phyloP scores from a whole-genome alignment of 306 rosid species.

The Biancaea sappan region DNA sequence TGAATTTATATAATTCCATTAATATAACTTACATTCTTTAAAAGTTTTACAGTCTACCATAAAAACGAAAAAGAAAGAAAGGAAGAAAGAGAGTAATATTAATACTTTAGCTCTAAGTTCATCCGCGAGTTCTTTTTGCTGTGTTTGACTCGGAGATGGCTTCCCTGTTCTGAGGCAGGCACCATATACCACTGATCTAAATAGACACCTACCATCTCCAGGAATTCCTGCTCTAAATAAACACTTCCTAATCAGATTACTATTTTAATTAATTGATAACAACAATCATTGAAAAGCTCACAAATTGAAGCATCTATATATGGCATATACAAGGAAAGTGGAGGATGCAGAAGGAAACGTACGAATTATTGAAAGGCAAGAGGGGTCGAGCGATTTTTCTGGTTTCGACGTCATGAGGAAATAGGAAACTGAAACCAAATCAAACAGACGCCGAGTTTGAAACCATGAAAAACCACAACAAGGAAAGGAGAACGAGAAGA shows the following conservation, averaged over 20 bases:
- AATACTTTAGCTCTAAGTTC: constrained; percentile 76
- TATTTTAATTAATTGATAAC: background rate
- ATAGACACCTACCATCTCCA: constrained; percentile 93
- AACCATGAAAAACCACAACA: background rate
- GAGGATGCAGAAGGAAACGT: constrained; percentile 35
- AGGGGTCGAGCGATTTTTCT: constrained; percentile 37
- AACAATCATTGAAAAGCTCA: background rate
- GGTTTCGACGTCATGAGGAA: constrained; percentile 41
- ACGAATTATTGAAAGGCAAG: constrained; percentile 49
- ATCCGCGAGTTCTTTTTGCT: constrained; percentile 84
- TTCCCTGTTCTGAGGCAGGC: constrained; percentile 66
- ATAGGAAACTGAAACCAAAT: background rate
- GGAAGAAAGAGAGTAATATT: background rate
- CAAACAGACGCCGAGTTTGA: constrained; percentile 15
- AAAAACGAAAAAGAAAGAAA: too few species aligned
- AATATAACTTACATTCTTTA: too few species aligned
- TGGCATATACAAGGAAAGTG: too few species aligned
- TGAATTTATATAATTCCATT: too few species aligned
- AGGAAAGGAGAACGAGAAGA: background rate
- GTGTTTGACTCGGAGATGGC: constrained; percentile 57
- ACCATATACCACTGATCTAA: constrained; percentile 77
- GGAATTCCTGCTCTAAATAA: constrained; percentile 56
- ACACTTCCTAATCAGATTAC: background rate
- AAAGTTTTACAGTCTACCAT: too few species aligned
- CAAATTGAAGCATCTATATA: constrained; percentile 3